Percentiles rank a stretch among this genome's conserved stretches.
Conservation (phyloP, 2,329 filamentous ascomycete genomes). For the Aspergillus neotritici region DNA sequence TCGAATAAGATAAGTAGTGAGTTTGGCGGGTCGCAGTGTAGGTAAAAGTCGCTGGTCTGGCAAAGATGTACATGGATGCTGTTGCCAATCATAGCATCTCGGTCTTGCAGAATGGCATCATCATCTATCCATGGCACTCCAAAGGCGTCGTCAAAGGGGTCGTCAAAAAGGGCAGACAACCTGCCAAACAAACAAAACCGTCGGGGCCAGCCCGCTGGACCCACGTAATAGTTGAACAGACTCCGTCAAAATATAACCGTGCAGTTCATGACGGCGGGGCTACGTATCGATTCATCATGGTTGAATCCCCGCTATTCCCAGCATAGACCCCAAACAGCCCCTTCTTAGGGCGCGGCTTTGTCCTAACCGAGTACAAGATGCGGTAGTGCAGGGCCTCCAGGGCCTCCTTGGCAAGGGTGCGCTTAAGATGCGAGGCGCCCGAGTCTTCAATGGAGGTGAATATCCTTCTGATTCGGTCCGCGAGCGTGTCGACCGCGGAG, state of each 20-base stretch:
- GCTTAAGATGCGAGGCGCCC: slow-evolving; percentile 64
- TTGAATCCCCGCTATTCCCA: slow-evolving; percentile 7
- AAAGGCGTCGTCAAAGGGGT: too few relatives aligned
- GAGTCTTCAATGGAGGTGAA: slow-evolving; percentile 64
- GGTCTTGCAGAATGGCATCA: too few relatives aligned
- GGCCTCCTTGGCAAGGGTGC: slow-evolving; percentile 70
- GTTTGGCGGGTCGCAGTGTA: slow-evolving; percentile 1
- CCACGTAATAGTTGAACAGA: too few relatives aligned
- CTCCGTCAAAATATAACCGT: too few relatives aligned
- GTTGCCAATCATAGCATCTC: too few relatives aligned
- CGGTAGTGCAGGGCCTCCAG: slow-evolving; percentile 71
- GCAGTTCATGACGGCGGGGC: too few relatives aligned
- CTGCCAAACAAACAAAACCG: too few relatives aligned
- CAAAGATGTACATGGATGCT: too few relatives aligned
- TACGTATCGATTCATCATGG: not conserved
- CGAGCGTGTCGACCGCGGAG: slow-evolving; percentile 61
- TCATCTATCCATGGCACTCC: too few relatives aligned
- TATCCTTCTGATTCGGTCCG: slow-evolving; percentile 52
- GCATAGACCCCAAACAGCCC: slow-evolving; percentile 32
- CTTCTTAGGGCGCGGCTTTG: slow-evolving; percentile 52
- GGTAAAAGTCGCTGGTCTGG: too few relatives aligned
- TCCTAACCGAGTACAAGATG: slow-evolving; percentile 64
- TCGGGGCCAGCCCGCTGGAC: too few relatives aligned
- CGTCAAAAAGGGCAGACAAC: too few relatives aligned
- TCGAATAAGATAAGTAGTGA: not conserved